phyloP scores from a whole-genome alignment of 1,284 basidiomycete genomes.

The Rhodotorula sp. region DNA sequence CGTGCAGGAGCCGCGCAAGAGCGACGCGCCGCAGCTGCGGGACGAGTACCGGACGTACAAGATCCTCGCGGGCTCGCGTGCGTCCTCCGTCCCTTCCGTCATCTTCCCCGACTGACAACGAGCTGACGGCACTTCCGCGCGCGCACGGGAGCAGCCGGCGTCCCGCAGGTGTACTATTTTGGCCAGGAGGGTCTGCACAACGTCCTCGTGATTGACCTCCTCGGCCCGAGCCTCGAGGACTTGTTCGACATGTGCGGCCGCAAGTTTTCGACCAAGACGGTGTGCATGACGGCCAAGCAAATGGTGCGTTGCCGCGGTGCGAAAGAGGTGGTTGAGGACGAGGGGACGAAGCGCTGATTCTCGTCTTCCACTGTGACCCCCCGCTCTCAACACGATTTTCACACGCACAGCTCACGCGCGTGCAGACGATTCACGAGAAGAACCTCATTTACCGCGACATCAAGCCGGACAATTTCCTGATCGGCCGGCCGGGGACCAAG shows the following conservation, averaged over 20 bases:
- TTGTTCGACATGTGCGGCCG: constrained; percentile 94
- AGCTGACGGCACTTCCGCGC: neutral
- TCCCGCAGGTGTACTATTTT: constrained; percentile 87
- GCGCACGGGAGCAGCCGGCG: constrained; percentile 19
- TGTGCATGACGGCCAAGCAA: constrained; percentile 94
- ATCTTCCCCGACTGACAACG: neutral
- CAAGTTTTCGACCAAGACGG: constrained; percentile 92
- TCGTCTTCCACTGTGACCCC: too few relatives aligned
- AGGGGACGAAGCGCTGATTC: neutral
- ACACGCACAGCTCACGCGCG: constrained; percentile 68
- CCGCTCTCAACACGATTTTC: neutral
- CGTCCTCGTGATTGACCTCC: constrained; percentile 91
- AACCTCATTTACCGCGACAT: constrained; percentile 97
- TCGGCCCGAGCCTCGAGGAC: constrained; percentile 90
- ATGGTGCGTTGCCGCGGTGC: constrained; percentile 66
- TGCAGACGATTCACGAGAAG: constrained; percentile 95
- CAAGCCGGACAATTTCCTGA: constrained; percentile 96
- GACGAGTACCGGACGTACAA: constrained; percentile 98
- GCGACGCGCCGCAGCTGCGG: constrained; percentile 90
- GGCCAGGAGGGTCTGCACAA: constrained; percentile 97
- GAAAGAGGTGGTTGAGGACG: too few relatives aligned
- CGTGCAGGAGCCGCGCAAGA: constrained; percentile 85
- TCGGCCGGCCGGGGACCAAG: constrained; percentile 87
- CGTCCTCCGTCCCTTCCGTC: constrained; percentile 49
- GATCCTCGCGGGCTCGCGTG: constrained; percentile 86